These are phyloP conservation scores for Fusarium nematophilum DNA, from an alignment of 2,329 filamentous ascomycete species.

Conservation along the genomic window DNA sequence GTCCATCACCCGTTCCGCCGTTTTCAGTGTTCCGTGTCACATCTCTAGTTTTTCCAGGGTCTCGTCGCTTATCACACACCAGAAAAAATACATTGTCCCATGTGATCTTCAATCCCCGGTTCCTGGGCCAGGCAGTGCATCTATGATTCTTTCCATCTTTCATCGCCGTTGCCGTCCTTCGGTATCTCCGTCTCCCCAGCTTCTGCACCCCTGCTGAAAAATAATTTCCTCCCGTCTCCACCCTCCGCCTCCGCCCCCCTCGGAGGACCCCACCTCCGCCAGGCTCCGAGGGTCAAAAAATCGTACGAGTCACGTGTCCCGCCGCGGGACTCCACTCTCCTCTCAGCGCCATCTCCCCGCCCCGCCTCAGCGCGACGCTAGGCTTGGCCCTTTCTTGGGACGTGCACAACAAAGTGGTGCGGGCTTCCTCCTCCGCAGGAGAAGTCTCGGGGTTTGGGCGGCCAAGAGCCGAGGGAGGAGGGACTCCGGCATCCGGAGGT, in stretches of 20 bases:
- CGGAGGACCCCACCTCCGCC: slow-evolving; percentile 22
- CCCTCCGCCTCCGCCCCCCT: slow-evolving; percentile 12
- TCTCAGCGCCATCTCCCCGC: slow-evolving; percentile 21
- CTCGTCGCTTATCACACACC: background rate
- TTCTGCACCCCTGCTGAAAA: background rate
- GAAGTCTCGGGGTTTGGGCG: background rate
- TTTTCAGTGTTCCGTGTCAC: slow-evolving; percentile 1
- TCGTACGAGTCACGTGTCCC: slow-evolving; percentile 42
- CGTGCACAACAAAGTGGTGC: slow-evolving; percentile 23
- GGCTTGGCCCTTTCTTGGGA: slow-evolving; percentile 4
- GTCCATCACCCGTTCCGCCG: background rate
- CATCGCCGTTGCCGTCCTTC: slow-evolving; percentile 2
- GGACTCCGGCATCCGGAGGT: background rate
- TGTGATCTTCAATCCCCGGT: background rate
- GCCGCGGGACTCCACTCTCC: slow-evolving; percentile 28
- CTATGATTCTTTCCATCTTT: background rate
- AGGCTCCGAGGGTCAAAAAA: slow-evolving; percentile 17
- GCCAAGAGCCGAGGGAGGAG: slow-evolving; percentile 14
- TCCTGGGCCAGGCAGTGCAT: background rate
- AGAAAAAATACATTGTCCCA: background rate
- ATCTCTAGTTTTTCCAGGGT: background rate
- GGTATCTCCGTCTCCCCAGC: slow-evolving; percentile 12
- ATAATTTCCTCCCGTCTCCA: background rate
- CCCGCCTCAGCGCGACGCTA: slow-evolving; percentile 26
- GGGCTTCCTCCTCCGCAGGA: slow-evolving; percentile 13